Base-by-base conservation (phyloP, 164 flowering plant genomes). In the Vitis rupestris region DNA sequence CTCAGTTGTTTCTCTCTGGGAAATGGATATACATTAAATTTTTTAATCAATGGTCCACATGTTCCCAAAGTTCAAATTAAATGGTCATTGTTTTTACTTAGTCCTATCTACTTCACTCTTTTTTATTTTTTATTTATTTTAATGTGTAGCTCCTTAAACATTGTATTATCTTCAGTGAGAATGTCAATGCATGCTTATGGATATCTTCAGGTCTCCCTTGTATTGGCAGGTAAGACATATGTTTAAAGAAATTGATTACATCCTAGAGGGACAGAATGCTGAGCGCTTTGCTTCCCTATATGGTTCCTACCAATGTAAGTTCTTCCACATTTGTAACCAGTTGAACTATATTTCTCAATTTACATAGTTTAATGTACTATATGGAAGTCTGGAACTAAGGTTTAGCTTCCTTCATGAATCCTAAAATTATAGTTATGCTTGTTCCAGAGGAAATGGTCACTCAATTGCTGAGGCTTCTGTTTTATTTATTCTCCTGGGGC, bases 241-340 rank as follows among this genome's bases (percentile, higher is more conserved):
- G 99, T 95, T 95, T 83, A 94, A 92, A 78, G 99, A 95, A 77
- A 95, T 95, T 74, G 98, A 95, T 78, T 95, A 95, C 74, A 73
- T 95, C 50, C 74, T 81, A 66, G 99, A 95, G 82, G 99, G 87
- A 31, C 86, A 88, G 77, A 95, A 95, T 91, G 97, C 99, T 61
- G 98, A 95, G 70, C 96, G 94, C 64, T 95, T 95, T 82, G 94
- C 96, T 67, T 85, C 92, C 70, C 87, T 95, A 9, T 95, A 91
- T 85, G 87, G 85, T 66, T 70, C 17, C 63, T 16, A 63, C 51
- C 73, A 83, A 67, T 13, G 97, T 90, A 83, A 84, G 82, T 79
- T 60, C 3, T 50, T 56, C 4, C 27, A 50, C 37, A 52, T 55
- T 16, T 49, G 14, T 5, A 10, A 50, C 19, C 50, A 10, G 48